Conservation (phyloP, 2,329 filamentous ascomycete genomes). For the Aureobasidium sp. region DNA sequence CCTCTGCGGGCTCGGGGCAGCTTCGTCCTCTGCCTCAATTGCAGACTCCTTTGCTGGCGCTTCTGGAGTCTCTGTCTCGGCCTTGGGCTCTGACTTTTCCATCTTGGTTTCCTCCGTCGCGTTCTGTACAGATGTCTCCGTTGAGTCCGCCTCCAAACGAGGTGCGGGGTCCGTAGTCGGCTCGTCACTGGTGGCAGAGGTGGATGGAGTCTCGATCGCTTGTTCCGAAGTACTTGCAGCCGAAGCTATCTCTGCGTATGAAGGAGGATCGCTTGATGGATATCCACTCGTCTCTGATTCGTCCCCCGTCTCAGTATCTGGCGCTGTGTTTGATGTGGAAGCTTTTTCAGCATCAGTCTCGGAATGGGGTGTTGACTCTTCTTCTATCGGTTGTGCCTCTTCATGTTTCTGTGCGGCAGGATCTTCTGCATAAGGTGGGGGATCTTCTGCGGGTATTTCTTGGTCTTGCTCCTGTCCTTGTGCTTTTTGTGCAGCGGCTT, state of each 20-base stretch:
- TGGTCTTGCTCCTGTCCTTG: background rate
- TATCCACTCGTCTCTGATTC: background rate
- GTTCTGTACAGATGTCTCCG: background rate
- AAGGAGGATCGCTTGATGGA: background rate
- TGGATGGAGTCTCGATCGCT: background rate
- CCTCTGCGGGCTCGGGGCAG: slow-evolving; percentile 19
- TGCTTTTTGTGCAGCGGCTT: background rate
- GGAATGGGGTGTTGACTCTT: slow-evolving; percentile 3
- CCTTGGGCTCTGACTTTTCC: background rate
- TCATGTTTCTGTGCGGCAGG: slow-evolving; percentile 26
- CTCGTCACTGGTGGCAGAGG: background rate
- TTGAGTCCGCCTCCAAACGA: background rate
- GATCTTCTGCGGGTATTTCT: slow-evolving; percentile 2
- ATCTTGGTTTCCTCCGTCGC: background rate
- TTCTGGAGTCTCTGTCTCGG: background rate
- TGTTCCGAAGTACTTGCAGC: background rate
- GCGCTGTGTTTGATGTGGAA: background rate
- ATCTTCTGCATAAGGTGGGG: background rate
- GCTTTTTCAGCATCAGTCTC: background rate
- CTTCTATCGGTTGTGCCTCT: background rate
- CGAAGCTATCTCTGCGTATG: background rate
- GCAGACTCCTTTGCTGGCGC: background rate
- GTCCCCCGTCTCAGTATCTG: background rate
- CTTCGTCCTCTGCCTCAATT: slow-evolving; percentile 11
- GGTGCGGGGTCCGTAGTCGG: background rate